Conservation (phyloP, 1,284 basidiomycete genomes). For the Wallemia hederae region DNA sequence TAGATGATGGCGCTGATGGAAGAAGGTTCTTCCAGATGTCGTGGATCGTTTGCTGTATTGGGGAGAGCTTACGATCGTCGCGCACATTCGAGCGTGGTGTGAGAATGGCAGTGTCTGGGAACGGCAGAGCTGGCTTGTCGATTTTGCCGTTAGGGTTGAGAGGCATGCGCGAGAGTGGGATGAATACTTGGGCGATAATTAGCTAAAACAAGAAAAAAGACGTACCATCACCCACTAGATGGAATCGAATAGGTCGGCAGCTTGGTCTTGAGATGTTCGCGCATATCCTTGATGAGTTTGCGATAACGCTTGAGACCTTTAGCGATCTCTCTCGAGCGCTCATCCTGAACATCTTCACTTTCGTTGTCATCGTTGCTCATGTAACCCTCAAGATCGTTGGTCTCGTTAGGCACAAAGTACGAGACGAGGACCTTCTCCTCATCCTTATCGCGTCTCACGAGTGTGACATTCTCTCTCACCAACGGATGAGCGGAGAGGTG, state of each 20-base stretch:
- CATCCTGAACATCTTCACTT: slow-evolving; percentile 22
- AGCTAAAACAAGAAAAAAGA: slow-evolving; percentile 1
- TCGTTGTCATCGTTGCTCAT: slow-evolving; percentile 23
- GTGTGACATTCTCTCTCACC: slow-evolving; percentile 84
- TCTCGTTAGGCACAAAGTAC: slow-evolving; percentile 82
- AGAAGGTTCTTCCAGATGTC: slow-evolving; percentile 59
- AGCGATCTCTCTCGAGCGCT: slow-evolving; percentile 25
- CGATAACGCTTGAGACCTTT: slow-evolving; percentile 55
- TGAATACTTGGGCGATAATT: slow-evolving; percentile 36
- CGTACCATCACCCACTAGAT: slow-evolving; percentile 28
- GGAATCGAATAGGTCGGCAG: slow-evolving; percentile 79
- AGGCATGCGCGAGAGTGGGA: slow-evolving; percentile 81
- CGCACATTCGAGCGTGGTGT: slow-evolving; percentile 16
- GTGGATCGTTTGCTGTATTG: slow-evolving; percentile 54
- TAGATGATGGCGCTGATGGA: slow-evolving; percentile 43
- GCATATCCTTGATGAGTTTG: slow-evolving; percentile 66
- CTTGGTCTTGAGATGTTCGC: slow-evolving; percentile 91
- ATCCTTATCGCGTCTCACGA: slow-evolving; percentile 91
- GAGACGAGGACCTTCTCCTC: slow-evolving; percentile 97
- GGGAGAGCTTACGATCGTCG: slow-evolving; percentile 17
- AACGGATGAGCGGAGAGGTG: slow-evolving; percentile 78
- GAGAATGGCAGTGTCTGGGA: slow-evolving; percentile 80
- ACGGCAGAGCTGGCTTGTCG: slow-evolving; percentile 91
- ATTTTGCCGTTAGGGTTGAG: slow-evolving; percentile 98
- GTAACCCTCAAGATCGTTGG: slow-evolving; percentile 36